Evolutionary conservation across 306 rosid genomes (phyloP), one percentile per base, ranked within the genome.

Genomic region (Gleditsia sinensis): DNA sequence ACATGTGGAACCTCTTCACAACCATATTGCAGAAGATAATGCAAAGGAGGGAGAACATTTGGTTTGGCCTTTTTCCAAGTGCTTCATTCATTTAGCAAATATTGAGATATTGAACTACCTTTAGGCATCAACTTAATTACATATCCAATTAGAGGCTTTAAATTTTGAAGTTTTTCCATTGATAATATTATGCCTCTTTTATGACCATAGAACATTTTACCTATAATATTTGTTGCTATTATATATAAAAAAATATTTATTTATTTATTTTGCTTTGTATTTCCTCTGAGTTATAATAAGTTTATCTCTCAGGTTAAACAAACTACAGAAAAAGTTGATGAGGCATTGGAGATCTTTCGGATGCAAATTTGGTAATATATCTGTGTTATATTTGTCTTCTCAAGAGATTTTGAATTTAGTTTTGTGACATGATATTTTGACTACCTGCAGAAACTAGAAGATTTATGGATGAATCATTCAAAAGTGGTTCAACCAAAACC

Each of bases 331-430:
- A 91, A 91, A 83, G 90, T 94, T 77, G 87, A 90, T 57, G 91
- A 76, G 56, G 98, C 98, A 39, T 90, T 80, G 73, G 88, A 84
- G 98, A 94, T 65, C 98, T 94, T 90, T 97, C 98, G 1, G 98
- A 91, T 74, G 98, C 97, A 54, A 94, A 94, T 84, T 7, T 78
- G 97, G 99, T 94, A 84, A 56, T 28, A 46, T 57, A 65, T 59
- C 40, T 7, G 23, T 46, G 56, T 69, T 63, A 70, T 66, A 36
- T 21, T 61, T 60, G n/a, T 13, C 54, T 57, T 56, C 33, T 51
- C 55, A 49, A 74, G 58, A 66, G 55, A 24, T 55, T 82, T 70
- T 63, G 50, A 50, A 25, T 72, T 67, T n/a, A 67, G 21, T 65
- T n/a, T 73, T 23, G 33, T 84, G 56, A 84, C 72, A 78, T 40